phyloP scores from a whole-genome alignment of 176 grass and related monocot genomes.

The Aegilops sharonensis region DNA sequence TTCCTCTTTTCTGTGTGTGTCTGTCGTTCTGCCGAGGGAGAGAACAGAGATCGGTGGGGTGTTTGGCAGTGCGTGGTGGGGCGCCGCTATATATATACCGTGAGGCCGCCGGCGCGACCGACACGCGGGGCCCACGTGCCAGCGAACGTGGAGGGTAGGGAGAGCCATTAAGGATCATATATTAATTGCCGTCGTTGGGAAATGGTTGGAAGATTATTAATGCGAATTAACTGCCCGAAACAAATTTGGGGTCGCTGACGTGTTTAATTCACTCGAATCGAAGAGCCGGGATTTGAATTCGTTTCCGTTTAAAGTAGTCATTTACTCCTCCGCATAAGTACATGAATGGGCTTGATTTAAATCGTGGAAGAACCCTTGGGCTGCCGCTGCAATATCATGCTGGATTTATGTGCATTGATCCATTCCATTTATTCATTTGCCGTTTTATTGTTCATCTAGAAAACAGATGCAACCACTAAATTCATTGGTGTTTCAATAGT shows the following conservation, averaged over 20 bases:
- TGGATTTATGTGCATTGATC: slow-evolving; percentile 8
- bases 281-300: slow-evolving; percentile 4
- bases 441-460: slow-evolving; percentile 3
- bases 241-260: no score
- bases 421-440: not conserved
- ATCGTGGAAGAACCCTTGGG: not conserved
- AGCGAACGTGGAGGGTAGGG: not conserved
- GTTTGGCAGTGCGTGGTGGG: not conserved
- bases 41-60: not conserved
- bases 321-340: not conserved
- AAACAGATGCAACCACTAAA: slow-evolving; percentile 16
- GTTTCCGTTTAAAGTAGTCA: not conserved
- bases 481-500: not conserved
- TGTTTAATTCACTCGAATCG: no score
- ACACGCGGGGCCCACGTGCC: slow-evolving; percentile 20
- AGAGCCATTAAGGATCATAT: not conserved
- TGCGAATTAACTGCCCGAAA: slow-evolving; percentile 23
- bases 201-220: slow-evolving; percentile 47
- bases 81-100: slow-evolving; percentile 31
- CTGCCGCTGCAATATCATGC: slow-evolving; percentile 9
- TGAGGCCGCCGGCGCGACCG: not conserved
- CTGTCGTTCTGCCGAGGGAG: no score
- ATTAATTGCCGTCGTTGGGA: slow-evolving; percentile 43
- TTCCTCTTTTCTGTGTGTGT: not conserved
- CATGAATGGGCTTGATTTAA: not conserved